A percentile compares a stretch with the other conserved stretches of the same genome.
Conservation (phyloP, 2,329 filamentous ascomycete genomes). For the Tolypocladium nubicola region DNA sequence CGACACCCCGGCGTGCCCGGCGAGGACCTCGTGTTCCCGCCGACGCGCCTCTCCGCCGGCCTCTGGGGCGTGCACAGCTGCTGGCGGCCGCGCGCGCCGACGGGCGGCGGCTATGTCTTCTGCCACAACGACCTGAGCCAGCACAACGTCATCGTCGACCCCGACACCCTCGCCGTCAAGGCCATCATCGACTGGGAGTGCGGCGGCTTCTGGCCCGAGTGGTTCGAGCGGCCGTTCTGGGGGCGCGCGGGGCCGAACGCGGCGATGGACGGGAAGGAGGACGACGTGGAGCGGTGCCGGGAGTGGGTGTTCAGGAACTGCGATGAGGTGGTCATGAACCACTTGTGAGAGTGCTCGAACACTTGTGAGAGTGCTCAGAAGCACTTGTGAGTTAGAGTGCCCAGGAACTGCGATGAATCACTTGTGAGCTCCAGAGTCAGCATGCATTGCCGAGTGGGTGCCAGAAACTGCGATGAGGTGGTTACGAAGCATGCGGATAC, state of each 20-base stretch:
- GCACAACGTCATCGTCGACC: conserved; percentile 7
- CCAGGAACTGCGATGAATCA: no score
- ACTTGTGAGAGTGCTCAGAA: no score
- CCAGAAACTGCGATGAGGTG: no score
- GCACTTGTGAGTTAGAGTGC: no score
- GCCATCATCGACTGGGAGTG: conserved; percentile 1
- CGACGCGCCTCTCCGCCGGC: neutral
- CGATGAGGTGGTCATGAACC: conserved; percentile 2
- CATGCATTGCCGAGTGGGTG: no score
- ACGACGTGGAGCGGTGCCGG: conserved; percentile 2
- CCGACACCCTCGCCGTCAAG: conserved; percentile 5
- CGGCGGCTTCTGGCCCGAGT: conserved; percentile 17
- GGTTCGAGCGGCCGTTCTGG: conserved; percentile 11
- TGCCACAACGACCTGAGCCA: conserved; percentile 6
- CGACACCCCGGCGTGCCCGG: conserved; percentile 6
- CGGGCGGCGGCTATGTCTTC: conserved; percentile 5
- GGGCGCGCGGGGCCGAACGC: conserved; percentile 5
- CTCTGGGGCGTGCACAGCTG: conserved; percentile 5
- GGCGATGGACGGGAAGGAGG: conserved; percentile 2
- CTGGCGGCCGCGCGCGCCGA: neutral
- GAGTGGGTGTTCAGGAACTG: conserved; percentile 2
- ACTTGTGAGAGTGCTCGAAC: no score
- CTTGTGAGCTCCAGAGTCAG: no score
- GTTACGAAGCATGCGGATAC: no score
- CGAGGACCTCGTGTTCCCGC: conserved; percentile 4